Percentiles rank a stretch among this genome's conserved stretches.
Evolutionary conservation across 768 basidiomycete genomes (phyloP).

Genomic region (Suillus americanus): DNA sequence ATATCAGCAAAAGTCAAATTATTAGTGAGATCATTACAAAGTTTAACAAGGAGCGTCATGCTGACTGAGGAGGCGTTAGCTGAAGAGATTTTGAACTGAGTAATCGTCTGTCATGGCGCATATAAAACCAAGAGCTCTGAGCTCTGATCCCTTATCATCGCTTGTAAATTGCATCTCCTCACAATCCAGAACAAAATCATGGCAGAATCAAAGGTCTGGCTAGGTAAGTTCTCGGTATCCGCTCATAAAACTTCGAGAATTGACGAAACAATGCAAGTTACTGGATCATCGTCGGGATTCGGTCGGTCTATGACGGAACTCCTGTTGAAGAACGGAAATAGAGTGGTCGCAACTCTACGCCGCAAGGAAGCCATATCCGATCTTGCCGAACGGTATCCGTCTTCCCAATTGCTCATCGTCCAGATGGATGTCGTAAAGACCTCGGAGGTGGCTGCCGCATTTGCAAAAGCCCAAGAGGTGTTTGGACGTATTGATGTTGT

Average conservation of each 20-base stretch:
- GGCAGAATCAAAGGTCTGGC: slow-evolving; percentile 17
- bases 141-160: background rate
- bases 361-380: slow-evolving; percentile 22
- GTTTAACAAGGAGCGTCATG: background rate
- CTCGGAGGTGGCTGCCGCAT: slow-evolving; percentile 26
- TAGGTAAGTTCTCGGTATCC: slow-evolving; percentile 10
- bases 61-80: background rate
- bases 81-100: background rate
- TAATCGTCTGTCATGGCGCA: background rate
- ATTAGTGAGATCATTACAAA: background rate
- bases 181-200: slow-evolving; percentile 1
- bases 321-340: slow-evolving; percentile 34
- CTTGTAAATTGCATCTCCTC: background rate
- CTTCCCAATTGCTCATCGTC: slow-evolving; percentile 20
- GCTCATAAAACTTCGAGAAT: background rate
- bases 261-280: slow-evolving; percentile 25
- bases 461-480: slow-evolving; percentile 24
- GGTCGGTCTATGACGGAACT: slow-evolving; percentile 30
- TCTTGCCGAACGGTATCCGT: slow-evolving; percentile 16
- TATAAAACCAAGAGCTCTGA: background rate
- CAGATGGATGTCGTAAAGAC: slow-evolving; percentile 32
- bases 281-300: slow-evolving; percentile 36
- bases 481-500: slow-evolving; percentile 40
- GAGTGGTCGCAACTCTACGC: slow-evolving; percentile 40
- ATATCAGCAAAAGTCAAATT: background rate